Evolutionary conservation across 2,329 filamentous ascomycete species (phyloP).

Genomic region (Nemania serpens): DNA sequence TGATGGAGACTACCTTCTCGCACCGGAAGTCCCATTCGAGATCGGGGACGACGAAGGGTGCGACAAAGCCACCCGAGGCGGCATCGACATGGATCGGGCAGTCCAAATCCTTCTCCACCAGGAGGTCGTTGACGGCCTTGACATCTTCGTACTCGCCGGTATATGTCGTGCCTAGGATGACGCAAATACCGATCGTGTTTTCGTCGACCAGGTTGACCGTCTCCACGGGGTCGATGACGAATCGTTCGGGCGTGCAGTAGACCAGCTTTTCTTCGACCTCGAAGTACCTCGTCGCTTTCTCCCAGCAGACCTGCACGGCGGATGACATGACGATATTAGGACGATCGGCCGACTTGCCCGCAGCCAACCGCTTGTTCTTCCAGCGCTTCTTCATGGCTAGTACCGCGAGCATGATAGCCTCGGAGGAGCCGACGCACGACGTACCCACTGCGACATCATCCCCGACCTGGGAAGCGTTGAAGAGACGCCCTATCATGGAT

Average conservation of each 20-base stretch:
- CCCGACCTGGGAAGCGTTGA: slow-evolving; percentile 71
- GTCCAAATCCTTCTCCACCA: slow-evolving; percentile 75
- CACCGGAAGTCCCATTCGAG: slow-evolving; percentile 92
- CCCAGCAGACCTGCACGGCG: slow-evolving; percentile 96
- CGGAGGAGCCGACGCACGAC: slow-evolving; percentile 85
- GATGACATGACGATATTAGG: slow-evolving; percentile 97
- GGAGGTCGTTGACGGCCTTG: slow-evolving; percentile 86
- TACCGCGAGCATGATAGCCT: slow-evolving; percentile 82
- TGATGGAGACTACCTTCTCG: slow-evolving; percentile 88
- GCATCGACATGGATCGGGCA: slow-evolving; percentile 93
- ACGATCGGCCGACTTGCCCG: slow-evolving; percentile 76
- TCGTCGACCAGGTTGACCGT: slow-evolving; percentile 66
- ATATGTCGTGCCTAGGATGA: slow-evolving; percentile 90
- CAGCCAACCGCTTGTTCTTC: slow-evolving; percentile 83
- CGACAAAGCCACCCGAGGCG: slow-evolving; percentile 89
- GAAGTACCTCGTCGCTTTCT: slow-evolving; percentile 88
- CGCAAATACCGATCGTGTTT: slow-evolving; percentile 87
- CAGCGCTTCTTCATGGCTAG: slow-evolving; percentile 95
- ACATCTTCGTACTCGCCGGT: slow-evolving; percentile 96
- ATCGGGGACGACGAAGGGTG: slow-evolving; percentile 83
- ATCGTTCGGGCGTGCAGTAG: slow-evolving; percentile 65
- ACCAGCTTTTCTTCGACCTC: slow-evolving; percentile 89
- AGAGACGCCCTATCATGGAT: slow-evolving; percentile 87
- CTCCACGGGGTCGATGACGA: slow-evolving; percentile 66
- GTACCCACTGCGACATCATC: slow-evolving; percentile 77